phyloP scores from a whole-genome alignment of 768 basidiomycete species.

The Serendipita indica region DNA sequence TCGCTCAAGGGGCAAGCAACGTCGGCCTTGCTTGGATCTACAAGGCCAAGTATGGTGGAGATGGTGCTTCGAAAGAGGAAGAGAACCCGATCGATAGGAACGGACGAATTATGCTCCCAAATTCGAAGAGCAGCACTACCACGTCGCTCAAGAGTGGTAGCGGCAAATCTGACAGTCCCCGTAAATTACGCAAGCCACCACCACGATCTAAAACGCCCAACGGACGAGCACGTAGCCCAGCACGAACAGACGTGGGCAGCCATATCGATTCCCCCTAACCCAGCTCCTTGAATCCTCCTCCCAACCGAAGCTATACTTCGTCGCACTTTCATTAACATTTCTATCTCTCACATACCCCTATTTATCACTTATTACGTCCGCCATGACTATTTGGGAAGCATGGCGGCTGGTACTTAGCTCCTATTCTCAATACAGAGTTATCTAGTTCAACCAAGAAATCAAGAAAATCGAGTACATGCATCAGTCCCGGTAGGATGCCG shows the following conservation, averaged over 20 bases:
- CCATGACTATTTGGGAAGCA: too few species aligned
- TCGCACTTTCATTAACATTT: too few species aligned
- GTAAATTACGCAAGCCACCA: slow-evolving; percentile 2
- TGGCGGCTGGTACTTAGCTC: too few species aligned
- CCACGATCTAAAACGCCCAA: neutral
- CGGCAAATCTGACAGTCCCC: neutral
- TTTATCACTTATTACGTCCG: too few species aligned
- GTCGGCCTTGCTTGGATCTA: slow-evolving; percentile 83
- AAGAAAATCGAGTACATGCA: neutral
- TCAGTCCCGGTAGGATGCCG: slow-evolving; percentile 9
- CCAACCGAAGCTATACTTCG: too few species aligned
- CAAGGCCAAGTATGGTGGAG: slow-evolving; percentile 56
- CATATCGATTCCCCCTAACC: neutral
- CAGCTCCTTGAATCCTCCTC: too few species aligned
- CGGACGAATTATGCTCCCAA: neutral
- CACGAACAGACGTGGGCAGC: neutral
- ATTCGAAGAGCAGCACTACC: neutral
- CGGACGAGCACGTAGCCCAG: neutral
- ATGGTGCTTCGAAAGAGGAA: neutral
- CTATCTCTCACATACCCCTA: too few species aligned
- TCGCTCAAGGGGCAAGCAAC: slow-evolving; percentile 60
- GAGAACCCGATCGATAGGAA: neutral
- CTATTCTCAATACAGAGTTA: too few species aligned
- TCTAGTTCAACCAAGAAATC: neutral
- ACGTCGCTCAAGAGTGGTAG: neutral